Base-by-base conservation (phyloP, 1,284 basidiomycete genomes). In the Leccinum subatratum region DNA sequence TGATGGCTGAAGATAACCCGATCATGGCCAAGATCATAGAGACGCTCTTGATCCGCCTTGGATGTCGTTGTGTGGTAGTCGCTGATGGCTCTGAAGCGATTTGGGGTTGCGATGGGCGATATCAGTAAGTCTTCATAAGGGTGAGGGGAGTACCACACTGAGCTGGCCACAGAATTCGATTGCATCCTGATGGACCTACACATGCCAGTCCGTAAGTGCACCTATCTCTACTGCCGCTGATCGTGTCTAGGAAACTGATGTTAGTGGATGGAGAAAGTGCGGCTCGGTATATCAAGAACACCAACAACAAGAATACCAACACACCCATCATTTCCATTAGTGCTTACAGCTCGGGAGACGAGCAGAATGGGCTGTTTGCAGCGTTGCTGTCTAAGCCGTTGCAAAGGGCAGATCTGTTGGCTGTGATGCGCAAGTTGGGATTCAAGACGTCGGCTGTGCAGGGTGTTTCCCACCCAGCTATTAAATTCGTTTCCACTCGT, bases 1-100 rank as follows among this genome's bases (percentile, higher is more conserved):
- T 99, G 34, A 85, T 99, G 60, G 97, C 96, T 0, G 97, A 99
- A 77, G 95, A 98, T 75, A 99, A 99, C 75, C 96, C 97, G 1
- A 97, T 96, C 72, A 95, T 93, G 0, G 93, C 92, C 64, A 96
- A 95, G 82, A 96, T 98, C 61, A 89, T 98, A 66, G 96, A 98
- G 79, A 97, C 94, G 0, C 80, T 98, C 61, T 85, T 99, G 62
- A 90, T 92, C 67, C 89, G 95, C 57, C 85, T 98, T 70, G 96
- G 96, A 1, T 98, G 95, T 78, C 89, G 95, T 20, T 95, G 94
- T 77, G 90, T 97, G 2, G 91, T 96, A 5, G 96, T 98, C 22
- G 88, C 93, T 62, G 95, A 99, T 79, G 97, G 97, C 14, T 95
- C 95, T 6, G 95, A 97, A 76, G 96, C 96, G 25, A 91, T 98